These are phyloP conservation scores for Termitomyces sp. DNA, from an alignment of 768 basidiomycete genomes.

Conservation along the genomic window DNA sequence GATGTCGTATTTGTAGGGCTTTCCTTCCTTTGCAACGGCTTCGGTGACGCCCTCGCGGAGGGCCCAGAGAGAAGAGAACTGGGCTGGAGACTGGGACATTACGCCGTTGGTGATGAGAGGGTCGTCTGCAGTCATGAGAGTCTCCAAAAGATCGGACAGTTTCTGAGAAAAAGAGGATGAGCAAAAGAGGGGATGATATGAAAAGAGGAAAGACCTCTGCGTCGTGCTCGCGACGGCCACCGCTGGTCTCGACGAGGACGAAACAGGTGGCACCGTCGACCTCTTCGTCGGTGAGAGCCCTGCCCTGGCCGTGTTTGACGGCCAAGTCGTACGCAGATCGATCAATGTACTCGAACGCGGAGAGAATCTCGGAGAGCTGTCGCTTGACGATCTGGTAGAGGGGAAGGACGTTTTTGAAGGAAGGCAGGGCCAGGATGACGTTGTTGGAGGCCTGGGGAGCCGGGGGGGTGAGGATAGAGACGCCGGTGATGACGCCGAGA, in stretches of 20 bases:
- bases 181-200: not conserved
- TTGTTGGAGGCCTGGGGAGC: conserved; percentile 83
- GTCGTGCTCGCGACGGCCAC: conserved; percentile 89
- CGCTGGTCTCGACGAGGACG: conserved; percentile 91
- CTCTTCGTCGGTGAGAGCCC: conserved; percentile 69
- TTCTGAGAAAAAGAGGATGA: conserved; percentile 51
- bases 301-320: conserved; percentile 78
- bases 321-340: conserved; percentile 78
- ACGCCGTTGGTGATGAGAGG: conserved; percentile 87
- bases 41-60: conserved; percentile 91
- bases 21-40: conserved; percentile 89
- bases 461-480: conserved; percentile 89
- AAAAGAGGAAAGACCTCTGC: conserved; percentile 56
- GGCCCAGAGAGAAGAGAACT: conserved; percentile 88
- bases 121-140: conserved; percentile 65
- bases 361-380: conserved; percentile 89
- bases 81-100: conserved; percentile 84
- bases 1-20: conserved; percentile 95
- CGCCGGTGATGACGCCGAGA: conserved; percentile 90
- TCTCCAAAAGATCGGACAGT: conserved; percentile 73
- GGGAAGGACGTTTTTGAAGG: conserved; percentile 82
- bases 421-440: conserved; percentile 84
- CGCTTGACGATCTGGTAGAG: conserved; percentile 78
- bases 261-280: conserved; percentile 81
- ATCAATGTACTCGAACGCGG: conserved; percentile 97